Evolutionary conservation across 495 filamentous ascomycete species (phyloP), one percentile per base, ranked within the genome.

Genomic region (Talaromyces wortmannii): DNA sequence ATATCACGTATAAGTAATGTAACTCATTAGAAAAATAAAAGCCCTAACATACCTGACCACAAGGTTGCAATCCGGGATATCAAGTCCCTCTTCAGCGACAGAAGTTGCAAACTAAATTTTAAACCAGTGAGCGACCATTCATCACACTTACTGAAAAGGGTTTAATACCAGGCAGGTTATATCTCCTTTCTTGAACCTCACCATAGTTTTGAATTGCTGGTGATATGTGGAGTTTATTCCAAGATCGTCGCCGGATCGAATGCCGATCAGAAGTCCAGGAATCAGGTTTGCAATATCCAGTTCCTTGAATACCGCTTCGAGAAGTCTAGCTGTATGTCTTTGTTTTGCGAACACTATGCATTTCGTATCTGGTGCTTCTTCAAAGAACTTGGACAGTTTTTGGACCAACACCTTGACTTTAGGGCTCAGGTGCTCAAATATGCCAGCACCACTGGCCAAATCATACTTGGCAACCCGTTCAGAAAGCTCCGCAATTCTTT

Each of bases 11-110:
- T 7, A 31, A 12, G 57, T 12, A 57, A 45, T 31, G n/a, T 43
- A 23, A 12, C 46, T 6, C 17, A 13, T 2, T 2, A 45, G 50
- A 31, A 29, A 18, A 43, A 6, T 18, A n/a, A 15, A 2, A 7
- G 2, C 1, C 16, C 4, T 16, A 30, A 31, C 49, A 23, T 59
- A 78, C 73, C 86, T 79, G 49, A 98, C 81, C 18, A 98, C 83
- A 12, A 95, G 68, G 59, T 96, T 97, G 77, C 94, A 98, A 60
- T 96, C 90, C 0, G 92, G 92, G 45, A 97, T 92, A 69, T 98
- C 94, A 32, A 98, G 81, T 5, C 94, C 94, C 69, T 98, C 94
- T 67, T 98, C 94, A 2, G 88, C 94, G 4, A 97, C 88, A 1
- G 90, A 91, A 4, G 94, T 97, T 36, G 91, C 86, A 66, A 97